phyloP scores from a whole-genome alignment of 768 basidiomycete species.

The Multifurca ochricompacta region DNA sequence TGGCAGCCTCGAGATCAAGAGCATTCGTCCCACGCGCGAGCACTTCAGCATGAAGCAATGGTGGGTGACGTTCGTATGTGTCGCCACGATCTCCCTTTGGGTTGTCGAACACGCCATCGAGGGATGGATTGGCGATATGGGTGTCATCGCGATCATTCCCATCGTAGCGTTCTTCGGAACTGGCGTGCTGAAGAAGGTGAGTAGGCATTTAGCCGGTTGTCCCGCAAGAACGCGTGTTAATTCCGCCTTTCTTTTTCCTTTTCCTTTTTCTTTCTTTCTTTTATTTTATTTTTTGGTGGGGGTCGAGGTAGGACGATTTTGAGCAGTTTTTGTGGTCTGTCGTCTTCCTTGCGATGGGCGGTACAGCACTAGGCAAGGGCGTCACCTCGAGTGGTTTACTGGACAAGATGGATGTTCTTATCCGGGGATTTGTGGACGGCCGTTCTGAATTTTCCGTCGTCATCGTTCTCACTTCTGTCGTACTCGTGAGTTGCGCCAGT shows the following conservation, averaged over 20 bases:
- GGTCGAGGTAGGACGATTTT: constrained; percentile 74
- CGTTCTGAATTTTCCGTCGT: constrained; percentile 64
- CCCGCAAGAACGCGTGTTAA: background rate
- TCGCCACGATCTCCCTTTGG: constrained; percentile 84
- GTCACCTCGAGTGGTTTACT: constrained; percentile 86
- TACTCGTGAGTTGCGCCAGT: constrained; percentile 25
- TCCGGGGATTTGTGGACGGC: constrained; percentile 53
- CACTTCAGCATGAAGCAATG: constrained; percentile 78
- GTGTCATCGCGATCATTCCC: constrained; percentile 90
- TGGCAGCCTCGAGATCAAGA: constrained; percentile 73
- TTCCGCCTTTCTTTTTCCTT: background rate
- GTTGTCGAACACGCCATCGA: constrained; percentile 79
- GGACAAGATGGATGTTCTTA: constrained; percentile 59
- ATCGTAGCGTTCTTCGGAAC: constrained; percentile 92
- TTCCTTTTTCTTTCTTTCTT: too few species aligned
- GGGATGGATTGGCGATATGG: constrained; percentile 85
- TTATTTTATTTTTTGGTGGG: background rate
- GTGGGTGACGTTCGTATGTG: constrained; percentile 79
- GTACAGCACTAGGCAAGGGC: constrained; percentile 91
- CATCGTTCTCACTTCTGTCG: constrained; percentile 39
- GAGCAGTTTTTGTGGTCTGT: constrained; percentile 93
- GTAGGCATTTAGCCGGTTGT: constrained; percentile 2
- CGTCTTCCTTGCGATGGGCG: constrained; percentile 96
- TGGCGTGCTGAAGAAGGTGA: constrained; percentile 86
- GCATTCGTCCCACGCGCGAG: constrained; percentile 79